Conservation (phyloP, 2,329 filamentous ascomycete species). For the Monilinia laxa region DNA sequence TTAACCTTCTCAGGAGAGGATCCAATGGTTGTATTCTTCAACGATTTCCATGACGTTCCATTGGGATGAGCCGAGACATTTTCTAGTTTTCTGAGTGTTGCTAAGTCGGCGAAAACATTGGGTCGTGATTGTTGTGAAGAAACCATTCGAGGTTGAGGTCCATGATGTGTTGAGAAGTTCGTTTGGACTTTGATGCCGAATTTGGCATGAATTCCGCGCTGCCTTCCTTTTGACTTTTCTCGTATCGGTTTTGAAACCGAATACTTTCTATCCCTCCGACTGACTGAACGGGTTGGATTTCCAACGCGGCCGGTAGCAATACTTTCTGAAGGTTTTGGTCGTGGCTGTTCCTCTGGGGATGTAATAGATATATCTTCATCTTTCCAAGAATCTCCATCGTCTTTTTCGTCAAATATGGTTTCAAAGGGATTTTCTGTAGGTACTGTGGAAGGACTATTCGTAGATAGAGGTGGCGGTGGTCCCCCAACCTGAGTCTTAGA, state of each 20-base stretch:
- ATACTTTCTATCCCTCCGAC: conserved; percentile 34
- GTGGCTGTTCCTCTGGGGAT: conserved; percentile 17
- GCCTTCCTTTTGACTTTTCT: conserved; percentile 58
- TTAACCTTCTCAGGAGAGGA: conserved; percentile 19
- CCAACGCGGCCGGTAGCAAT: conserved; percentile 25
- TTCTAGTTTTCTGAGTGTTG: conserved; percentile 59
- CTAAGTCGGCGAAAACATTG: conserved; percentile 50
- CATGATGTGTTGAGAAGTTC: conserved; percentile 54
- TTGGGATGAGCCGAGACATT: conserved; percentile 29
- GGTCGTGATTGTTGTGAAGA: conserved; percentile 38
- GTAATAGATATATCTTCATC: conserved; percentile 29
- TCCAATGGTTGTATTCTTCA: conserved; percentile 30
- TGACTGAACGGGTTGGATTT: conserved; percentile 25
- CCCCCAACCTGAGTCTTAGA: conserved; percentile 15
- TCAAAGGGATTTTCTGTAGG: conserved; percentile 33
- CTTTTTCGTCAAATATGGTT: conserved; percentile 32
- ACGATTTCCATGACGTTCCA: conserved; percentile 38
- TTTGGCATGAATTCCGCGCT: conserved; percentile 59
- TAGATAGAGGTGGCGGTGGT: conserved; percentile 17
- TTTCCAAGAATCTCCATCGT: conserved; percentile 39
- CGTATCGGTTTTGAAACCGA: conserved; percentile 43
- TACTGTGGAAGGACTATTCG: conserved; percentile 25
- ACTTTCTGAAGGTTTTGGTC: conserved; percentile 28
- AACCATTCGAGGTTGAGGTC: conserved; percentile 47
- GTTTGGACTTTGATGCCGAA: conserved; percentile 69